These are phyloP conservation scores for Fusarium subglutinans DNA, from an alignment of 2,329 filamentous ascomycete genomes.

Conservation along the genomic window DNA sequence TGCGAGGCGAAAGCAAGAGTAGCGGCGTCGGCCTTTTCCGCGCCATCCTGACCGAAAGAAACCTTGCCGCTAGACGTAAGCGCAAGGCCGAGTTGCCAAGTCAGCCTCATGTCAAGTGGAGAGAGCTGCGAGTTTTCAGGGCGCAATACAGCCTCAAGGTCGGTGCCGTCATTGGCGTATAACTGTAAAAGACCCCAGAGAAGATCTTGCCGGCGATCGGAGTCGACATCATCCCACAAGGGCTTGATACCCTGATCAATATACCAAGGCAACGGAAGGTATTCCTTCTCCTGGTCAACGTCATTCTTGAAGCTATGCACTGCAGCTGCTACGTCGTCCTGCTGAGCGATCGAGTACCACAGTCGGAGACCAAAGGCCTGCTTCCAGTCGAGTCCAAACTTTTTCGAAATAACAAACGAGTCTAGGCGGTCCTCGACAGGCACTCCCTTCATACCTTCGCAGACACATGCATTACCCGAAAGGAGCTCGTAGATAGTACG, in stretches of 20 bases:
- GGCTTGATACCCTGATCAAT: conserved; percentile 65
- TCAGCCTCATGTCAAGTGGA: conserved; percentile 77
- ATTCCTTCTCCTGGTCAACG: conserved; percentile 75
- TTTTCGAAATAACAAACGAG: conserved; percentile 82
- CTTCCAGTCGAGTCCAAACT: conserved; percentile 90
- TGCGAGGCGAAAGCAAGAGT: conserved; percentile 73
- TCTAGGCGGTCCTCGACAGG: conserved; percentile 82
- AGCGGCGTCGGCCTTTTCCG: conserved; percentile 71
- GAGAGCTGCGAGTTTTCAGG: conserved; percentile 81
- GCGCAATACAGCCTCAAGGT: conserved; percentile 75
- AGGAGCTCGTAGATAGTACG: conserved; percentile 90
- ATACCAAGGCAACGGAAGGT: conserved; percentile 78
- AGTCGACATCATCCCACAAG: conserved; percentile 68
- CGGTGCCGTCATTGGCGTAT: conserved; percentile 69
- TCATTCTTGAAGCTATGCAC: conserved; percentile 79
- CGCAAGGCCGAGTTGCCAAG: conserved; percentile 85
- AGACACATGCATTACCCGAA: conserved; percentile 85
- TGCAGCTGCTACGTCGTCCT: conserved; percentile 76
- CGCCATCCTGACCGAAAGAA: conserved; percentile 62
- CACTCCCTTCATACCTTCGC: conserved; percentile 77
- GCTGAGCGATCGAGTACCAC: conserved; percentile 81
- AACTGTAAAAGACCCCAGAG: conserved; percentile 88
- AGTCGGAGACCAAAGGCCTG: conserved; percentile 91
- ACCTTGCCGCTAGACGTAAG: conserved; percentile 62
- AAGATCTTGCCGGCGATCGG: conserved; percentile 74